These are phyloP conservation scores for Leucogyrophana mollusca DNA, from an alignment of 768 basidiomycete genomes.

Conservation along the genomic window DNA sequence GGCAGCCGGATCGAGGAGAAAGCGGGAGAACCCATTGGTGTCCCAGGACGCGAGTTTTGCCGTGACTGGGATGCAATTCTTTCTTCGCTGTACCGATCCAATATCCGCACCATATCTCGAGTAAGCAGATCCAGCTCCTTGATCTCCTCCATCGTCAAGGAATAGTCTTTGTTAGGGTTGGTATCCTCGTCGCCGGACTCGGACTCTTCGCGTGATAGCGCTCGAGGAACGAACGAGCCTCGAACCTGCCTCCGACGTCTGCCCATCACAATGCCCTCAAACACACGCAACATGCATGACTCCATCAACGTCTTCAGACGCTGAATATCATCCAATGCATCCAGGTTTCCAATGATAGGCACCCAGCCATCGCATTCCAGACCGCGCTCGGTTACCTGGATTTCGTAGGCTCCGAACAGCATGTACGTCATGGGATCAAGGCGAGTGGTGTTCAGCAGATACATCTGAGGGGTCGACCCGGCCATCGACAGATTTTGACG, in stretches of 20 bases:
- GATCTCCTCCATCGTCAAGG: constrained; percentile 67
- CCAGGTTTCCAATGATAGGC: constrained; percentile 71
- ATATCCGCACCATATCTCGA: constrained; percentile 66
- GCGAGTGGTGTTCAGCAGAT: constrained; percentile 77
- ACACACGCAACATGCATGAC: constrained; percentile 83
- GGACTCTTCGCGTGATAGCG: constrained; percentile 42
- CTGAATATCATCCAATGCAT: constrained; percentile 80
- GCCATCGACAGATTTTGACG: constrained; percentile 64
- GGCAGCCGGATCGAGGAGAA: constrained; percentile 36
- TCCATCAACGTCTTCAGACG: constrained; percentile 79
- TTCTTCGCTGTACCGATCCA: constrained; percentile 73
- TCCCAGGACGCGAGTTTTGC: constrained; percentile 63
- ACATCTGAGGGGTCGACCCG: constrained; percentile 54
- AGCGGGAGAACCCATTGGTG: constrained; percentile 57
- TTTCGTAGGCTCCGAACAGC: constrained; percentile 84
- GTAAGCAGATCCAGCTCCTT: constrained; percentile 76
- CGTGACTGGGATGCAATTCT: constrained; percentile 55
- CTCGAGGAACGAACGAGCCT: constrained; percentile 28
- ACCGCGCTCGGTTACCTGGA: constrained; percentile 67
- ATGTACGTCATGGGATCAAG: constrained; percentile 88
- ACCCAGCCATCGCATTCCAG: constrained; percentile 91
- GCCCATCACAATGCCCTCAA: constrained; percentile 71
- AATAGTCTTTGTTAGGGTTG: constrained; percentile 38
- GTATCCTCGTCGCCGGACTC: constrained; percentile 63
- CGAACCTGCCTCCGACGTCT: constrained; percentile 23